These are phyloP conservation scores for Lotus japonicus DNA, from an alignment of 306 rosid species.

Conservation along the genomic window DNA sequence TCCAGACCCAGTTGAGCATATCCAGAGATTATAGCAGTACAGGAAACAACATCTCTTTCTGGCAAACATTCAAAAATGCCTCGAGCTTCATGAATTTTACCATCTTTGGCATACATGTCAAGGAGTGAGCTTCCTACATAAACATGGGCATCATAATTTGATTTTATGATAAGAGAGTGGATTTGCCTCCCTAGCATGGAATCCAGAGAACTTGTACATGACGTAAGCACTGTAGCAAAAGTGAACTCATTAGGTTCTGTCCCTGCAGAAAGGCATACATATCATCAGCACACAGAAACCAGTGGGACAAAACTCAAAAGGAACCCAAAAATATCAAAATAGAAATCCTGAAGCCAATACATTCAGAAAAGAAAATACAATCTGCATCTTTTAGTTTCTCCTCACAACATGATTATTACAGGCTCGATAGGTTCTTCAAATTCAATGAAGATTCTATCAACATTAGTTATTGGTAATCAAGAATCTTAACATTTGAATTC, in stretches of 20 bases:
- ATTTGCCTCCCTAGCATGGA: conserved; percentile 61
- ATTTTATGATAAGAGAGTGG: conserved; percentile 59
- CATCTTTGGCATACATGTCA: conserved; percentile 87
- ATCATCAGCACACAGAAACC: not conserved
- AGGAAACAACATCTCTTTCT: conserved; percentile 77
- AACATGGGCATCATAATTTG: conserved; percentile 49
- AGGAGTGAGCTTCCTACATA: conserved; percentile 89
- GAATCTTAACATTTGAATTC: not conserved
- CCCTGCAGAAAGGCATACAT: conserved; percentile 40
- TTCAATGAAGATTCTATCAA: not conserved
- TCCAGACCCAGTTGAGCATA: conserved; percentile 84
- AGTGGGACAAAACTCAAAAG: not conserved
- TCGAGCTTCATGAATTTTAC: conserved; percentile 65
- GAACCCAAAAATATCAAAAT: not conserved
- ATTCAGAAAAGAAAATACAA: not conserved
- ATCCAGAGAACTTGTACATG: conserved; percentile 55
- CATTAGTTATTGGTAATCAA: not conserved
- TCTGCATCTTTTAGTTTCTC: not conserved
- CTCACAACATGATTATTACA: not conserved
- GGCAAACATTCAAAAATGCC: conserved; percentile 61
- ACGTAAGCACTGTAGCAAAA: conserved; percentile 69
- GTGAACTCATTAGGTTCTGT: conserved; percentile 79
- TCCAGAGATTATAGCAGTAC: conserved; percentile 83
- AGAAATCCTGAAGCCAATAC: not conserved
- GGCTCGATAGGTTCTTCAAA: not conserved